These are phyloP conservation scores for Fistulina hepatica DNA, from an alignment of 1,284 basidiomycete genomes.

Conservation along the genomic window DNA sequence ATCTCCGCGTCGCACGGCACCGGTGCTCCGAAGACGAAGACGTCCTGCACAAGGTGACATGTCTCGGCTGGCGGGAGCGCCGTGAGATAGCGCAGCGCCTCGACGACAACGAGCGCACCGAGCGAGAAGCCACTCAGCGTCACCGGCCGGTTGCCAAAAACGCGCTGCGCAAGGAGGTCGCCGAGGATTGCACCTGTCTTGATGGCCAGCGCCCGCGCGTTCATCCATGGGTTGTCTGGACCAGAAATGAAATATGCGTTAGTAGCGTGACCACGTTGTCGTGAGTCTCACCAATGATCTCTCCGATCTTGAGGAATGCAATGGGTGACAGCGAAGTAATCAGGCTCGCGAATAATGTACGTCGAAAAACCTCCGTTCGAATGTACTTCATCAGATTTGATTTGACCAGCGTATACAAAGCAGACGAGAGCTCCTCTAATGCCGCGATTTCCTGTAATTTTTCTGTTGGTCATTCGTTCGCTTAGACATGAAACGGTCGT, in stretches of 20 bases:
- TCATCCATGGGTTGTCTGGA: conserved; percentile 52
- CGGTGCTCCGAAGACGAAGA: conserved; percentile 65
- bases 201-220: conserved; percentile 37
- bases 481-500: conserved; percentile 3
- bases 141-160: conserved; percentile 46
- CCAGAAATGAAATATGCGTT: not conserved
- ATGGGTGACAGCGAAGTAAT: conserved; percentile 41
- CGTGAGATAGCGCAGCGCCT: conserved; percentile 29
- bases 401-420: conserved; percentile 35
- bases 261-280: not conserved
- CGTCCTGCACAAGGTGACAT: conserved; percentile 54
- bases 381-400: conserved; percentile 41
- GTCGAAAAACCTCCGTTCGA: conserved; percentile 37
- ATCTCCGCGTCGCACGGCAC: conserved; percentile 40
- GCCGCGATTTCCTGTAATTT: conserved; percentile 42
- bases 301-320: conserved; percentile 41
- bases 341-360: conserved; percentile 39
- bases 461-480: not conserved
- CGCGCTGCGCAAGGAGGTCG: conserved; percentile 37
- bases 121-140: conserved; percentile 48
- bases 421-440: conserved; percentile 37
- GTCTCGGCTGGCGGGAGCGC: conserved; percentile 34
- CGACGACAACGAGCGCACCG: conserved; percentile 43
- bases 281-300: conserved; percentile 35
- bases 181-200: conserved; percentile 49